These are phyloP conservation scores for Brachypodium distachyon DNA, from an alignment of 202 grass and related monocot genomes.

Conservation along the genomic window DNA sequence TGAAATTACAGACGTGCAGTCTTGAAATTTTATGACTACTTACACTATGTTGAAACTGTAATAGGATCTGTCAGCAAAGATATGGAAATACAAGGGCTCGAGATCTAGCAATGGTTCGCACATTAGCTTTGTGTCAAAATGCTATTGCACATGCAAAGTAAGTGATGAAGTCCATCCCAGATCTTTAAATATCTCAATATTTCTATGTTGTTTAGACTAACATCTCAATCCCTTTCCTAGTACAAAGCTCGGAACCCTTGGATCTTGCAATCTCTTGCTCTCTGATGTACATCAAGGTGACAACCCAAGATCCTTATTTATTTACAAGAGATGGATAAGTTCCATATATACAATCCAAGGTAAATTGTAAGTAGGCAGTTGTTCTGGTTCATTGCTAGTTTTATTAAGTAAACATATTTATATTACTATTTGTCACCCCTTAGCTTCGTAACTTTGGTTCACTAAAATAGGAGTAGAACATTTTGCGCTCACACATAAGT, in stretches of 20 bases:
- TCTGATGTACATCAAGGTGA: conserved; percentile 84
- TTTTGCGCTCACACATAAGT: not conserved
- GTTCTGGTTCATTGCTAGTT: not conserved
- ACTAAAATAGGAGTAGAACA: too few species aligned
- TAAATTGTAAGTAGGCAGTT: conserved; percentile 1
- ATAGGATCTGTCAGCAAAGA: conserved; percentile 68
- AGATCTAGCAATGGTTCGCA: conserved; percentile 66
- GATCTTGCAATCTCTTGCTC: conserved; percentile 62
- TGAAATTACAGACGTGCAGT: not conserved
- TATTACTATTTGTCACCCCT: conserved; percentile 1
- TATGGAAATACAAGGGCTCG: conserved; percentile 68
- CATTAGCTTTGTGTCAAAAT: conserved; percentile 73
- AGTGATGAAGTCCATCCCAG: conserved; percentile 19
- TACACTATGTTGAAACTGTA: conserved; percentile 30
- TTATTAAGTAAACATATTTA: not conserved
- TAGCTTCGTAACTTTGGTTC: not conserved
- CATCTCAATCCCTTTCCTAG: conserved; percentile 35
- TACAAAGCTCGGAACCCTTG: conserved; percentile 39
- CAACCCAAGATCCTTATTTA: conserved; percentile 60
- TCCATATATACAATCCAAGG: conserved; percentile 83
- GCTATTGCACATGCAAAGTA: conserved; percentile 79
- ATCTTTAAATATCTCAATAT: not conserved
- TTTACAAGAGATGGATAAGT: conserved; percentile 86
- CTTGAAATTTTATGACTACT: not conserved
- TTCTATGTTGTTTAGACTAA: not conserved